Conservation (phyloP, 106 monocot genomes). For the Agapanthus africanus region DNA sequence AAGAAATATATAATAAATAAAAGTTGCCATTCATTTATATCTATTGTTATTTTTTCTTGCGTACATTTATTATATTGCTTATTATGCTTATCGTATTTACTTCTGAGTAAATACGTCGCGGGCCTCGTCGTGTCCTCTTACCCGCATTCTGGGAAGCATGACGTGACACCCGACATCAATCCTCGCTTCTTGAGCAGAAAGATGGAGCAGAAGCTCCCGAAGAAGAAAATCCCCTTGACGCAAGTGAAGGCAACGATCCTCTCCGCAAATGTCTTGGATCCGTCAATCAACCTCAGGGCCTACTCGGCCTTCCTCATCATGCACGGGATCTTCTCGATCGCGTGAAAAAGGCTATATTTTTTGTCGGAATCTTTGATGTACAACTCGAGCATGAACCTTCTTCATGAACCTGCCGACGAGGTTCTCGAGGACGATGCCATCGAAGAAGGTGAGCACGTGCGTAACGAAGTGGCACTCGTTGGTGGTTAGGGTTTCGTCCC, state of each 20-base stretch:
- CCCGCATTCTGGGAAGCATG: too few relatives aligned
- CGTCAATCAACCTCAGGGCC: slow-evolving; percentile 12
- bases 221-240: slow-evolving; percentile 22
- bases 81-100: too few relatives aligned
- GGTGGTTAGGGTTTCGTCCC: slow-evolving; percentile 39
- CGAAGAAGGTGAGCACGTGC: slow-evolving; percentile 90
- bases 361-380: slow-evolving; percentile 12
- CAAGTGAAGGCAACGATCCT: slow-evolving; percentile 11
- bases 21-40: too few relatives aligned
- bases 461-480: slow-evolving; percentile 90
- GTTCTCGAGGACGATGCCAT: slow-evolving; percentile 87
- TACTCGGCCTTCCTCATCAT: slow-evolving; percentile 6
- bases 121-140: too few relatives aligned
- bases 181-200: slow-evolving; percentile 27
- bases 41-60: too few relatives aligned
- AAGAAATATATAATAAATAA: too few relatives aligned
- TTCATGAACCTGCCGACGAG: slow-evolving; percentile 57
- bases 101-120: too few relatives aligned
- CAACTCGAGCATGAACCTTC: slow-evolving; percentile 34
- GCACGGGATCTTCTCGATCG: slow-evolving; percentile 9
- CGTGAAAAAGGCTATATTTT: slow-evolving; percentile 2
- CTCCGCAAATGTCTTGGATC: slow-evolving; percentile 3
- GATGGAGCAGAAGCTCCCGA: slow-evolving; percentile 15
- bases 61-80: too few relatives aligned
- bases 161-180: slow-evolving; percentile 31